Conservation (phyloP, 768 basidiomycete genomes). For the Nidula microcarpa region DNA sequence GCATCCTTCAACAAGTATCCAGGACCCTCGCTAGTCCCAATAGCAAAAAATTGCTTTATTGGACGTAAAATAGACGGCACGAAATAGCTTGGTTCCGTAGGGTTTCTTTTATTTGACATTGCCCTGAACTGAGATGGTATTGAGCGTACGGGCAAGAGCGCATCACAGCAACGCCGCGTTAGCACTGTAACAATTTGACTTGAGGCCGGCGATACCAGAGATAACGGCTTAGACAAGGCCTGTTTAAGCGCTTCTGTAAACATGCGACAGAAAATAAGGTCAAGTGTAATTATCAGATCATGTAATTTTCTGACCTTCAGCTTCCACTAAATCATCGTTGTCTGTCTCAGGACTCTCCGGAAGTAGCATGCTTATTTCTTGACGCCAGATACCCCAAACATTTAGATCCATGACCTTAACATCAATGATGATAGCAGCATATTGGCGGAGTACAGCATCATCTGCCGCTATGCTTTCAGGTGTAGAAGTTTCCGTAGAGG, state of each 20-base stretch:
- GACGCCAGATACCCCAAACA: conserved; percentile 58
- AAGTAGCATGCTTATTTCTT: conserved; percentile 61
- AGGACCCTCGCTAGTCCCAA: conserved; percentile 52
- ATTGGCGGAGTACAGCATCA: conserved; percentile 63
- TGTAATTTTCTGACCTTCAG: conserved; percentile 44
- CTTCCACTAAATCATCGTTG: conserved; percentile 23
- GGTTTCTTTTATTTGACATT: conserved; percentile 68
- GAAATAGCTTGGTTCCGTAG: conserved; percentile 85
- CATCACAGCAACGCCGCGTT: conserved; percentile 79
- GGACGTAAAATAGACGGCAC: conserved; percentile 79
- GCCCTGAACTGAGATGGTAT: conserved; percentile 91
- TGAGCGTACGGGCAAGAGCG: conserved; percentile 78
- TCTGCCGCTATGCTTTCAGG: conserved; percentile 58
- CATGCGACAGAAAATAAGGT: neutral
- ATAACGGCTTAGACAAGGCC: conserved; percentile 44
- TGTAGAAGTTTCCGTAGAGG: conserved; percentile 42
- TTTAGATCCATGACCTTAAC: conserved; percentile 54
- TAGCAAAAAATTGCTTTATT: conserved; percentile 68
- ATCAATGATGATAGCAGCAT: conserved; percentile 66
- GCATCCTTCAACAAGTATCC: conserved; percentile 57
- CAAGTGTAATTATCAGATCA: neutral
- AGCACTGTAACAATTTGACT: conserved; percentile 68
- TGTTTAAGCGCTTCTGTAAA: conserved; percentile 51
- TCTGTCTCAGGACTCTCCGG: conserved; percentile 32
- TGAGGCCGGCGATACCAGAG: conserved; percentile 55